phyloP scores from a whole-genome alignment of 768 basidiomycete species.

The Boletus tylopilopsis region DNA sequence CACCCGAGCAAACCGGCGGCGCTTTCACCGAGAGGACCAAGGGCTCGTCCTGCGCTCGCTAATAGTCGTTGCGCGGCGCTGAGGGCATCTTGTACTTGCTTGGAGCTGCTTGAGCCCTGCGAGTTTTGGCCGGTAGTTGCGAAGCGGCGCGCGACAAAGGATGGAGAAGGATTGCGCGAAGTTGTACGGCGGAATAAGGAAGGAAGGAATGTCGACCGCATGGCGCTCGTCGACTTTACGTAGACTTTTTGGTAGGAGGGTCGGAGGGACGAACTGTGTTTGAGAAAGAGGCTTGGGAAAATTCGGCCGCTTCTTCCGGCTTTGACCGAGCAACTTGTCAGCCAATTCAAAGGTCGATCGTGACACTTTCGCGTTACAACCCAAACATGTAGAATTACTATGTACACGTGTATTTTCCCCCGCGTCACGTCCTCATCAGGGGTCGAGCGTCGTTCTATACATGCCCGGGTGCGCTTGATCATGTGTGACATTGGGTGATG shows the following conservation, averaged over 20 bases:
- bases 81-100: conserved; percentile 70
- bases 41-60: conserved; percentile 44
- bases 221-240: conserved; percentile 8
- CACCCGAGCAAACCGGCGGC: conserved; percentile 56
- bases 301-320: neutral
- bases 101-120: conserved; percentile 44
- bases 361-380: too few relatives aligned
- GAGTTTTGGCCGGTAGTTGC: conserved; percentile 33
- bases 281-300: neutral
- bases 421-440: too few relatives aligned
- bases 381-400: too few relatives aligned
- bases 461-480: too few relatives aligned
- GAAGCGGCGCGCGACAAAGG: conserved; percentile 35
- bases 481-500: too few relatives aligned
- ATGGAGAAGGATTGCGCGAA: conserved; percentile 13
- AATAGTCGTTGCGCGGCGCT: conserved; percentile 55
- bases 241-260: conserved; percentile 1
- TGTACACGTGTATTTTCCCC: too few relatives aligned
- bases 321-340: conserved; percentile 4
- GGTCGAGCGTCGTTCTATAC: too few relatives aligned
- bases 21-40: conserved; percentile 50
- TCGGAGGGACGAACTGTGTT: neutral
- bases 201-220: conserved; percentile 26
- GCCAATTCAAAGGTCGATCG: too few relatives aligned
- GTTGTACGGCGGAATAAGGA: conserved; percentile 22